Conservation (phyloP, 2,329 filamentous ascomycete genomes). For the Thermothelomyces thermophilus region DNA sequence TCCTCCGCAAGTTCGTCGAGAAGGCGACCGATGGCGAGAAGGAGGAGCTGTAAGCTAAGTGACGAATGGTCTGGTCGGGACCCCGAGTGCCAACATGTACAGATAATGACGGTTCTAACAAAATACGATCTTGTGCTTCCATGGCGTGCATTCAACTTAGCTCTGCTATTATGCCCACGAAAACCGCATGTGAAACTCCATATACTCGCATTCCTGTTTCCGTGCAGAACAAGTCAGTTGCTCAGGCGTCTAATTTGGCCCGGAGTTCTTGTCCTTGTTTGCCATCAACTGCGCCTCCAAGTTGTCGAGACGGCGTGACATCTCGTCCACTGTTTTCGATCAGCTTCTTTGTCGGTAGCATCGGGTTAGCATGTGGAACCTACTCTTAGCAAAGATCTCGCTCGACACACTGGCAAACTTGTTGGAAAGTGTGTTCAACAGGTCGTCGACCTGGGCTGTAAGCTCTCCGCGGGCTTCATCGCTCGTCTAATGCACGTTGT, state of each 20-base stretch:
- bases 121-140: not conserved
- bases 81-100: constrained; percentile 6
- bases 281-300: constrained; percentile 67
- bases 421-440: constrained; percentile 74
- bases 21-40: constrained; percentile 52
- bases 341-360: not conserved
- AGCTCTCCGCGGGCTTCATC: constrained; percentile 56
- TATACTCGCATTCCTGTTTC: not conserved
- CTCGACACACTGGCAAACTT: constrained; percentile 81
- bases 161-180: not conserved
- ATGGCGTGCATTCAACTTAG: not conserved
- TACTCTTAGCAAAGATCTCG: constrained; percentile 85
- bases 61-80: not conserved
- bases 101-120: not conserved
- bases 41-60: constrained; percentile 58
- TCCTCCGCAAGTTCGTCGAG: constrained; percentile 69
- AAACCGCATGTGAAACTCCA: not conserved
- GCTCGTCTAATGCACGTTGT: constrained; percentile 25
- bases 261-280: constrained; percentile 36
- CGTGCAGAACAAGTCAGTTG: not conserved
- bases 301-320: constrained; percentile 78
- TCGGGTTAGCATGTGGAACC: not conserved
- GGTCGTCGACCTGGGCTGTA: constrained; percentile 73
- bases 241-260: constrained; percentile 5
- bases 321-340: constrained; percentile 71